A percentile compares a stretch with the other conserved stretches of the same genome.
phyloP scores from a whole-genome alignment of 1,139 yeast genomes.

The Torulaspora pretoriensis region DNA sequence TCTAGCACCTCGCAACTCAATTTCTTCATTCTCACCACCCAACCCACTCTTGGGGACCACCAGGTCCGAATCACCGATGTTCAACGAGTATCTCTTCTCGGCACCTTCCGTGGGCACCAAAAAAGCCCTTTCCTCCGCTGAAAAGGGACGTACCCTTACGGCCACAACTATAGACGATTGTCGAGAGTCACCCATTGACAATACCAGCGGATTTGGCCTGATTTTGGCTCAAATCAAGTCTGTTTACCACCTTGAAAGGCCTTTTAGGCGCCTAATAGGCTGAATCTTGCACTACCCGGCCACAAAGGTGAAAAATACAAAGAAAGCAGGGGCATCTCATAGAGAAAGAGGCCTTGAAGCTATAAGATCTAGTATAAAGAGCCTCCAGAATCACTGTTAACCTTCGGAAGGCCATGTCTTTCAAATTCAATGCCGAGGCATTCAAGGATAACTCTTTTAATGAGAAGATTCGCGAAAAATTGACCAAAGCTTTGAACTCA shows the following conservation, averaged over 20 bases:
- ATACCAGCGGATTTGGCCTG: constrained; percentile 5
- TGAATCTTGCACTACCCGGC: constrained; percentile 1
- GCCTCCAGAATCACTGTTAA: not conserved
- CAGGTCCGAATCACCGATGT: constrained; percentile 24
- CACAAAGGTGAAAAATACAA: not conserved
- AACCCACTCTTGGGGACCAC: constrained; percentile 19
- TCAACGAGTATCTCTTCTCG: constrained; percentile 10
- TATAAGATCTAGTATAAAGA: not conserved
- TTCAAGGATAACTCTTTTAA: constrained; percentile 34
- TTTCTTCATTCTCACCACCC: not conserved
- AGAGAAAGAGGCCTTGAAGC: not conserved
- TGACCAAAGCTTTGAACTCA: constrained; percentile 31
- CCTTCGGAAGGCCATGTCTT: constrained; percentile 28
- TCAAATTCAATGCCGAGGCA: constrained; percentile 29
- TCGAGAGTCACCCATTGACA: constrained; percentile 20
- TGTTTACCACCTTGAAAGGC: constrained; percentile 2
- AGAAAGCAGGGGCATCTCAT: not conserved
- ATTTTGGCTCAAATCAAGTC: not conserved
- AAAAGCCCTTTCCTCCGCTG: constrained; percentile 50
- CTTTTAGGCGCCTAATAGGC: constrained; percentile 5
- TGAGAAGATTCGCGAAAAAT: constrained; percentile 28
- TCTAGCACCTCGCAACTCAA: constrained; percentile 1
- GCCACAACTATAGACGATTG: constrained; percentile 75
- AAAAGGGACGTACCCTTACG: constrained; percentile 83
- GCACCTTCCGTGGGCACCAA: constrained; percentile 40